Base-by-base conservation (phyloP, 192 early-diverging fungal species). In the Linnemannia schmuckeri region DNA sequence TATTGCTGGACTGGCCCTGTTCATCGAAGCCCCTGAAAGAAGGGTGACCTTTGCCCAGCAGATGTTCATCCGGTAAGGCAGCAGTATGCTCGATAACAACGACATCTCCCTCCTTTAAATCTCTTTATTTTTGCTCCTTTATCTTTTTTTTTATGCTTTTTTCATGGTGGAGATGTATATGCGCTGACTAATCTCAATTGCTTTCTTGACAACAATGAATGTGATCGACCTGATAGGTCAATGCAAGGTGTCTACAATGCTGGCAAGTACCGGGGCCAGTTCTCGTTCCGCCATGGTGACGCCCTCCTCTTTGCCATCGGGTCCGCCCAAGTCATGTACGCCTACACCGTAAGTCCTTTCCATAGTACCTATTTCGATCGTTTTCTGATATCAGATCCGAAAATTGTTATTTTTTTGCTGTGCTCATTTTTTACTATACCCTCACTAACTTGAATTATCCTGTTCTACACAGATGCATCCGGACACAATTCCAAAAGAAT, bases 21-120 rank as follows among this genome's bases (percentile, higher is more conserved):
- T 93, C 18, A 88, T 89, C 61, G 92, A 93, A 81, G 91, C 88
- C 44, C 81, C 78, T 38, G 91, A 93, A 41, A 70, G 92, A 78
- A 63, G 92, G 70, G 87, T 91, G 47, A 82, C 89, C 30, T 91
- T 93, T 76, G 90, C 92, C 38, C 92, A 93, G 72, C 92, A 93
- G 76, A 74, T 93, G 82, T 88, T 93, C 70, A 90, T 93, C 37
- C 81, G 92, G 92, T 91, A 85, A 82, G 70, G 4, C 8, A 33
- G 9, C 10, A 30, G 61, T 12, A 66, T 66, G 10, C 66, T 42
- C 40, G 24, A 69, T 4, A 44, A 42, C 22, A 24, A 20, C 6
- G 6, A 66, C 7, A 24, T 42, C 70, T 41, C 70, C 70, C 35
- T 42, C 70, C 20, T 7, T 37, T 33, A 30, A 13, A 17, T 69